A percentile compares a stretch with the other conserved stretches of the same genome.
Conservation (phyloP, 805 yeast species). For the Candida chauliodis region DNA sequence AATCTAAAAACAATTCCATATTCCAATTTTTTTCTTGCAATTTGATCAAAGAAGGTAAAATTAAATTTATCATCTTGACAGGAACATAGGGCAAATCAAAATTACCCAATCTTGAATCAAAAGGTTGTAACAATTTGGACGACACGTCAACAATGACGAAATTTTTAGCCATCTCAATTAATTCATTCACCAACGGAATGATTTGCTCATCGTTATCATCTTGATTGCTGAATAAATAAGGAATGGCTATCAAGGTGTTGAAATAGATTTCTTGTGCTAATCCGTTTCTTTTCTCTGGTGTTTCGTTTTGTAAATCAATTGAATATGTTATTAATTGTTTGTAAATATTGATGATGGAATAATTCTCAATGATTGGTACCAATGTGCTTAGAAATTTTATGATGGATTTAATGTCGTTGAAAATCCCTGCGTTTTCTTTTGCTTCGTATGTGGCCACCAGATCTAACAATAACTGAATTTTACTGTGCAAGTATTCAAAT, state of each 20-base stretch:
- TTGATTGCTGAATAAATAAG: constrained; percentile 54
- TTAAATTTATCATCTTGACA: constrained; percentile 44
- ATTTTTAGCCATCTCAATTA: constrained; percentile 44
- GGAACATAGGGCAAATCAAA: constrained; percentile 48
- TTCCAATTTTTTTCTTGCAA: constrained; percentile 41
- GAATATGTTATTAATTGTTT: constrained; percentile 53
- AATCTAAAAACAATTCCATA: constrained; percentile 32
- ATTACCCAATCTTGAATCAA: constrained; percentile 30
- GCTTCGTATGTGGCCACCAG: constrained; percentile 22
- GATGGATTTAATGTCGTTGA: constrained; percentile 68
- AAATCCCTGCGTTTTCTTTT: constrained; percentile 48
- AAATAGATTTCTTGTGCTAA: constrained; percentile 68
- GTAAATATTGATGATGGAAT: constrained; percentile 39
- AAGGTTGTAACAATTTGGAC: constrained; percentile 29
- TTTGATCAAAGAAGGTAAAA: constrained; percentile 45
- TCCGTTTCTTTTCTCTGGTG: constrained; percentile 39
- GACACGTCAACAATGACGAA: constrained; percentile 27
- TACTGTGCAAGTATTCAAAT: constrained; percentile 63
- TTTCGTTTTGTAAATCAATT: constrained; percentile 47
- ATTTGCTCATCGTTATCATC: constrained; percentile 26
- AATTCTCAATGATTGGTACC: constrained; percentile 56
- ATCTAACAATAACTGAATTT: constrained; percentile 55
- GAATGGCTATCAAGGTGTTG: constrained; percentile 58
- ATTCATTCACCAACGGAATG: constrained; percentile 30
- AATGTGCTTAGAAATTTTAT: constrained; percentile 68